Base-by-base conservation (phyloP, 1,284 basidiomycete genomes). In the Tausonia pullulans region DNA sequence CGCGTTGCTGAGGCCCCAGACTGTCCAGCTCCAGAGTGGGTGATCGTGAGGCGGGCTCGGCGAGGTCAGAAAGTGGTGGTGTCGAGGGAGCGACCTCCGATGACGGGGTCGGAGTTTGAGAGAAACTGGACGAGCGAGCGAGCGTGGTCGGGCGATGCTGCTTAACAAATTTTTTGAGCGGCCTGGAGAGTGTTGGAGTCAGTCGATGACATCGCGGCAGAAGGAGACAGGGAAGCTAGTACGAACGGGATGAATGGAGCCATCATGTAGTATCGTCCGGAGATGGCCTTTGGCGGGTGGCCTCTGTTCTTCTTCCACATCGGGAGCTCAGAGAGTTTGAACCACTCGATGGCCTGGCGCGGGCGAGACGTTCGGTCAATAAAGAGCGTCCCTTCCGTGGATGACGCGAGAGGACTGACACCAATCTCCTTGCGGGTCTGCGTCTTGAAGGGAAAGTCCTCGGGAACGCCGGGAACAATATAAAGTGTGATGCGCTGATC, bases 391-490 rank as follows among this genome's bases (percentile, higher is more conserved):
- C 14, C 14, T 44, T 58, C 16, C 41, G 45, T 0, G 14, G 3
- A 16, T 45, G 41, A 44, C 50, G 63, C 16, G 52, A 14, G 10
- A 54, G 65, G 58, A 62, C 11, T 54, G 80, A 97, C 94, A 72
- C 93, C 96, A 71, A 99, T 99, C 80, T 99, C 96, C 77, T 98
- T 98, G 67, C 95, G 82, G 3, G 96, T 98, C 76, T 87, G 86
- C 4, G 96, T 96, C 76, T 90, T 83, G 78, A 99, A 98, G 11
- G 82, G 80, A 68, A 86, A 96, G 71, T 87, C 84, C 76, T 97
- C 93, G 62, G 88, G 84, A n/a, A 99, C 85, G 54, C 87, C 87
- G 27, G 87, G 83, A 40, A 98, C 90, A 71, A 99, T 86, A 77
- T 88, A 99, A 68, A 98, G 80, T 49, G 92, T 90, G 64, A 98